Evolutionary conservation across 768 basidiomycete species (phyloP).

Genomic region (Hypsizygus marmoreus): DNA sequence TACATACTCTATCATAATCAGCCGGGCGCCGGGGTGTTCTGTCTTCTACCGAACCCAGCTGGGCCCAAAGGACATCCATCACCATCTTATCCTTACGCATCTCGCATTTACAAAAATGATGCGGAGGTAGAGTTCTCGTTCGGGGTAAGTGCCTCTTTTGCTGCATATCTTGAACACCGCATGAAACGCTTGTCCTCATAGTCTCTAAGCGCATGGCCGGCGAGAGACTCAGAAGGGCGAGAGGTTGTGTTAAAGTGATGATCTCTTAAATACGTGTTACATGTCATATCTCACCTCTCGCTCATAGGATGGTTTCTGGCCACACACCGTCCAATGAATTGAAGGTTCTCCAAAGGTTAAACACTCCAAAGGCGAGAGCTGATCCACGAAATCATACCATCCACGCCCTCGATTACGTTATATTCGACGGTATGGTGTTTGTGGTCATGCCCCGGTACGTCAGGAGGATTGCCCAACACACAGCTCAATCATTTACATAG

Average conservation of each 20-base stretch:
- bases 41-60: background rate
- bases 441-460: conserved; percentile 21
- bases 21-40: too few relatives aligned
- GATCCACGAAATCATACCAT: conserved; percentile 23
- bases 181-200: background rate
- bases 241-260: conserved; percentile 5
- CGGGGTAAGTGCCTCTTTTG: background rate
- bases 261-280: too few relatives aligned
- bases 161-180: background rate
- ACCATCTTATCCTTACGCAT: conserved; percentile 5
- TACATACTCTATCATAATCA: conserved; percentile 7
- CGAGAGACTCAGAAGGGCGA: conserved; percentile 1
- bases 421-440: conserved; percentile 14
- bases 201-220: background rate
- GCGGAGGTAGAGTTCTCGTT: background rate
- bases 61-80: background rate
- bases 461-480: too few relatives aligned
- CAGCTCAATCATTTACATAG: too few relatives aligned
- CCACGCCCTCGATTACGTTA: conserved; percentile 15
- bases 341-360: conserved; percentile 14
- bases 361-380: conserved; percentile 7
- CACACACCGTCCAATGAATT: conserved; percentile 12
- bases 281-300: too few relatives aligned
- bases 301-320: background rate
- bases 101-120: background rate